These are phyloP conservation scores for Polyplosphaeria fusca DNA, from an alignment of 495 filamentous ascomycete genomes.

Conservation along the genomic window DNA sequence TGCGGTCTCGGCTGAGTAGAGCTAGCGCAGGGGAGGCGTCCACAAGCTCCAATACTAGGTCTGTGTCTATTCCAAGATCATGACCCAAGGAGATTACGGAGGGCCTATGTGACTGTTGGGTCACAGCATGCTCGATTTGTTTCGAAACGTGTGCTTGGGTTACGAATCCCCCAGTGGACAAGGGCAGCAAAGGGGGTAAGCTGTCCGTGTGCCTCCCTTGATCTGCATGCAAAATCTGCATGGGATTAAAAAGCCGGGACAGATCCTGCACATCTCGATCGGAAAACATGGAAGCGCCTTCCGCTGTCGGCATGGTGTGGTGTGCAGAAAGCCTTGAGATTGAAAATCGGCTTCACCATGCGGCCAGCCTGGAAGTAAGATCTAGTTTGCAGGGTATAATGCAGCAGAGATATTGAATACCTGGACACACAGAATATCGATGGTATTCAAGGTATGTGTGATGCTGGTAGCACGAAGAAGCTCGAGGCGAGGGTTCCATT, in stretches of 20 bases:
- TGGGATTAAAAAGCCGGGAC: not conserved
- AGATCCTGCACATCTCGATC: not conserved
- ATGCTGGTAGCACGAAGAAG: no score
- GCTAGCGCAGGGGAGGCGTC: conserved; percentile 1
- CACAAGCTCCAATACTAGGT: conserved; percentile 2
- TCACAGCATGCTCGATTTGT: not conserved
- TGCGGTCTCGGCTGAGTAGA: conserved; percentile 13
- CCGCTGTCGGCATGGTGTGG: not conserved
- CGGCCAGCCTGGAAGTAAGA: no score
- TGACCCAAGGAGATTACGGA: conserved; percentile 9
- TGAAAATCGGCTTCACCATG: no score
- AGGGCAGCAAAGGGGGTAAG: not conserved
- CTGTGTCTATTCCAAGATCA: conserved; percentile 1
- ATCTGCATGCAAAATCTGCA: not conserved
- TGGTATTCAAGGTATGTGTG: no score
- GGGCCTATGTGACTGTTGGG: conserved; percentile 7
- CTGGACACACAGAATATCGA: no score
- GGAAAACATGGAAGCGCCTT: conserved; percentile 7
- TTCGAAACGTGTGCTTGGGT: not conserved
- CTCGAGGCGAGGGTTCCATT: no score
- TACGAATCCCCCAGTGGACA: not conserved
- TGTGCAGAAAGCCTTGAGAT: no score
- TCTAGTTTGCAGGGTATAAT: no score
- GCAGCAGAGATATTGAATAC: no score
- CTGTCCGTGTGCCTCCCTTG: not conserved